A percentile compares a stretch with the other conserved stretches of the same genome.
Conservation (phyloP, 2,329 filamentous ascomycete genomes). For the Penicillium sp. region DNA sequence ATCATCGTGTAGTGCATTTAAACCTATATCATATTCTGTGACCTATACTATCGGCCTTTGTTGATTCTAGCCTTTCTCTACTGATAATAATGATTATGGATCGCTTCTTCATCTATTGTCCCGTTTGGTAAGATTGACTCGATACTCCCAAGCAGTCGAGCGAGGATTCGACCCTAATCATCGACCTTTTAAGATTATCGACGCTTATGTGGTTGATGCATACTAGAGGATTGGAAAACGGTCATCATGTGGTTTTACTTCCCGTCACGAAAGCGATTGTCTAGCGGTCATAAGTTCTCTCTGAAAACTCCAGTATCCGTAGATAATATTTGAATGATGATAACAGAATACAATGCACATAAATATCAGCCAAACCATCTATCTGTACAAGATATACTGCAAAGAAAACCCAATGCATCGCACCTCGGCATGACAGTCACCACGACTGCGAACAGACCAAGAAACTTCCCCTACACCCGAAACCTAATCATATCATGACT, state of each 20-base stretch:
- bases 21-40: background rate
- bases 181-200: too few species aligned
- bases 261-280: too few species aligned
- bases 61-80: background rate
- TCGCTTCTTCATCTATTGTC: background rate
- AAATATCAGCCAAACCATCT: slow-evolving; percentile 26
- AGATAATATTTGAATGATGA: slow-evolving; percentile 6
- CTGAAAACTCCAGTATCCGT: slow-evolving; percentile 1
- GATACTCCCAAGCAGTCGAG: too few species aligned
- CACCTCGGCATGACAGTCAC: slow-evolving; percentile 12
- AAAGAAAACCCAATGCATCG: slow-evolving; percentile 19
- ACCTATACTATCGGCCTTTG: background rate
- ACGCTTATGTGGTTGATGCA: too few species aligned
- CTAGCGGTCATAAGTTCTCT: too few species aligned
- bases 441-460: background rate
- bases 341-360: slow-evolving; percentile 34
- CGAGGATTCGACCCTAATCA: too few species aligned
- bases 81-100: background rate
- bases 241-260: too few species aligned
- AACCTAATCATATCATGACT: slow-evolving; percentile 18
- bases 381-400: slow-evolving; percentile 32
- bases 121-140: background rate
- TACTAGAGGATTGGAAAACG: too few species aligned
- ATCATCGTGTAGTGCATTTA: slow-evolving; percentile 1
- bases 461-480: background rate